Percentiles rank a stretch among this genome's conserved stretches.
Conservation (phyloP, 2,329 filamentous ascomycete species). For the Xylariaceae sp. region DNA sequence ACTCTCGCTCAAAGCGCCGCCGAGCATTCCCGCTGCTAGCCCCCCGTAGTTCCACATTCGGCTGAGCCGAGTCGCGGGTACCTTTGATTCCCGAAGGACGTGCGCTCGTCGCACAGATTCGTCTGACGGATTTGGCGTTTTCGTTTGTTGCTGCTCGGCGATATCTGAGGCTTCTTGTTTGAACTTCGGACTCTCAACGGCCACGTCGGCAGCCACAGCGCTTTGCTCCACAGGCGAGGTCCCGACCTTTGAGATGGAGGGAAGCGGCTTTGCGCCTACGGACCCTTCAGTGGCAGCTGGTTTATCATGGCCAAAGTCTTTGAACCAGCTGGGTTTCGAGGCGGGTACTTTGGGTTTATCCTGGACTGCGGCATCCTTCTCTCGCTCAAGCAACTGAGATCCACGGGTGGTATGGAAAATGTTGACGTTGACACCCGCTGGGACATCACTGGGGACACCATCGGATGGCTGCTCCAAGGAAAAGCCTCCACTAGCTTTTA, state of each 20-base stretch:
- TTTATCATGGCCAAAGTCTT: conserved; percentile 31
- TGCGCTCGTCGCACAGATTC: conserved; percentile 42
- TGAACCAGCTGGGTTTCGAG: conserved; percentile 31
- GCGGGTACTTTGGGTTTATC: conserved; percentile 18
- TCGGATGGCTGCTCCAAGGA: background rate
- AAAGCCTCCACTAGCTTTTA: conserved; percentile 7
- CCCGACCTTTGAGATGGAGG: conserved; percentile 10
- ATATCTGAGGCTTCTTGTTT: conserved; percentile 9
- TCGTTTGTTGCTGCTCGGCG: conserved; percentile 22
- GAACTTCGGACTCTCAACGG: conserved; percentile 5
- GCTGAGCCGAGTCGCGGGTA: conserved; percentile 82
- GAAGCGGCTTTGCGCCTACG: conserved; percentile 10
- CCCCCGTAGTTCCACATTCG: conserved; percentile 94
- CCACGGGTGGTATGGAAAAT: conserved; percentile 46
- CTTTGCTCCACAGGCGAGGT: conserved; percentile 19
- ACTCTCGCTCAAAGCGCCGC: conserved; percentile 82
- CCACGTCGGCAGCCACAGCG: conserved; percentile 14
- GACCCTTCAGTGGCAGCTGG: conserved; percentile 8
- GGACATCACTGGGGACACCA: conserved; percentile 30
- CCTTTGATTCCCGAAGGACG: conserved; percentile 79
- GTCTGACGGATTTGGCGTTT: conserved; percentile 11
- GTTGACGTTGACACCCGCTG: conserved; percentile 41
- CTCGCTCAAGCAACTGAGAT: conserved; percentile 39
- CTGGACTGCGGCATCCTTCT: conserved; percentile 22
- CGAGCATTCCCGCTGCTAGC: conserved; percentile 90